phyloP scores from a whole-genome alignment of 257 asterid species.

The Gynochthodes officinalis region DNA sequence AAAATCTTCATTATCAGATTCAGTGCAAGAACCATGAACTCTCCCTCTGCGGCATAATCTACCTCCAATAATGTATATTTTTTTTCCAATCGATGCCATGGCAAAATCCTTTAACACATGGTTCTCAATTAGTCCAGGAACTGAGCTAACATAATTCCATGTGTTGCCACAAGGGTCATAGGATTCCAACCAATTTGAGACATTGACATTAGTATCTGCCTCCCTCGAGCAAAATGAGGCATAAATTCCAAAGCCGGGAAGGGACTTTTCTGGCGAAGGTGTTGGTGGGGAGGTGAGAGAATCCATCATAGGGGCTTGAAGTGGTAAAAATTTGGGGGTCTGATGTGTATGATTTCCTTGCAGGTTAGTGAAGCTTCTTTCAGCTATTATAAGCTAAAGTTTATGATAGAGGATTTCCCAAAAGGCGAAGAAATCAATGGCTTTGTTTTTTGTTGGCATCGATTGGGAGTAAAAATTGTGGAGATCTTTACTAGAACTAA shows the following conservation, averaged over 20 bases:
- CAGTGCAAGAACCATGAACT: background rate
- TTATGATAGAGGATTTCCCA: background rate
- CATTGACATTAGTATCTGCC: background rate
- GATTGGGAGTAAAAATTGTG: constrained; percentile 1
- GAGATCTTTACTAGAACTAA: background rate
- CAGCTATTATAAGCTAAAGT: constrained; percentile 5
- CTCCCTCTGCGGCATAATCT: constrained; percentile 29
- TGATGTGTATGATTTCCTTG: background rate
- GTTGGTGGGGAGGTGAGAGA: constrained; percentile 7
- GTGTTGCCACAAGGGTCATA: constrained; percentile 31
- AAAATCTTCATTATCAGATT: constrained; percentile 2
- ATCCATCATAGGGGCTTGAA: constrained; percentile 19
- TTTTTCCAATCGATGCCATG: constrained; percentile 28
- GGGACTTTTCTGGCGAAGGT: constrained; percentile 4
- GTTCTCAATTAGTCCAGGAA: constrained; percentile 24
- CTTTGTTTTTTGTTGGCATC: constrained; percentile 15
- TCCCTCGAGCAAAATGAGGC: constrained; percentile 33
- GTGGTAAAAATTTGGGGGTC: too few species aligned
- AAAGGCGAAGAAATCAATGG: constrained; percentile 20
- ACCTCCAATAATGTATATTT: constrained; percentile 43
- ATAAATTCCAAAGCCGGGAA: constrained; percentile 22
- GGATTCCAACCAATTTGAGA: constrained; percentile 36
- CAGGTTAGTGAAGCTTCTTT: background rate
- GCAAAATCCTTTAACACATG: constrained; percentile 47
- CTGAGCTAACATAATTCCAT: constrained; percentile 25